These are phyloP conservation scores for Mycena indigotica DNA, from an alignment of 768 basidiomycete genomes.

Conservation along the genomic window DNA sequence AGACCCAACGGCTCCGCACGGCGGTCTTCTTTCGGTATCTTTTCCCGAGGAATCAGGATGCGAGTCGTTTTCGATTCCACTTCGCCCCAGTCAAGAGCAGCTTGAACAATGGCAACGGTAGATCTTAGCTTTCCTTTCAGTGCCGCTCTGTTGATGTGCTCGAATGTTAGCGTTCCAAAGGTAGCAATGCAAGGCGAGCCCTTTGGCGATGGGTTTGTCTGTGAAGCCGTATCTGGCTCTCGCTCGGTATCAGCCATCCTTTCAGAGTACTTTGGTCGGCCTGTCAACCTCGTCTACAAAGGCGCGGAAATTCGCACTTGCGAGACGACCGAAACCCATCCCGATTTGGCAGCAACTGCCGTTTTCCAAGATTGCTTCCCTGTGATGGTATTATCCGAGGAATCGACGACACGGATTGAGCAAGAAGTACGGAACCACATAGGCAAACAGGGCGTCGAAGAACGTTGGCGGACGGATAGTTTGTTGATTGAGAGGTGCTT, in stretches of 20 bases:
- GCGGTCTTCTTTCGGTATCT: conserved; percentile 52
- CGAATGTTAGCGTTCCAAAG: conserved; percentile 50
- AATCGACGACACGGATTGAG: conserved; percentile 52
- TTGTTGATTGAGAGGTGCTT: conserved; percentile 61
- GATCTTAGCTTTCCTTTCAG: conserved; percentile 24
- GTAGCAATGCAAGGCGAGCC: conserved; percentile 51
- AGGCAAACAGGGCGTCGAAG: conserved; percentile 49
- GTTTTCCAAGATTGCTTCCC: conserved; percentile 76
- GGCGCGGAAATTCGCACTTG: conserved; percentile 57
- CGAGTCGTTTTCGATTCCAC: conserved; percentile 59
- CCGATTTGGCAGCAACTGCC: conserved; percentile 56
- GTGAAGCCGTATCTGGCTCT: conserved; percentile 39
- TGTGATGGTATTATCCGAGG: conserved; percentile 64
- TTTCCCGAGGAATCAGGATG: conserved; percentile 65
- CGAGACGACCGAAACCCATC: conserved; percentile 54
- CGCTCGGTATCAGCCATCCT: conserved; percentile 56
- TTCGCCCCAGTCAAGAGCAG: conserved; percentile 52
- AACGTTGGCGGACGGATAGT: conserved; percentile 53
- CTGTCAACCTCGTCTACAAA: conserved; percentile 68
- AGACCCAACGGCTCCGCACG: conserved; percentile 46
- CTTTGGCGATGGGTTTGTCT: conserved; percentile 68
- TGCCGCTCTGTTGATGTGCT: neutral
- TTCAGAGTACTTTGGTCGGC: conserved; percentile 60
- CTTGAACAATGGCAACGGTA: conserved; percentile 61
- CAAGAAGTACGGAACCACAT: conserved; percentile 48